Conservation (phyloP, 1,284 basidiomycete genomes). For the Trichosporon sp. region DNA sequence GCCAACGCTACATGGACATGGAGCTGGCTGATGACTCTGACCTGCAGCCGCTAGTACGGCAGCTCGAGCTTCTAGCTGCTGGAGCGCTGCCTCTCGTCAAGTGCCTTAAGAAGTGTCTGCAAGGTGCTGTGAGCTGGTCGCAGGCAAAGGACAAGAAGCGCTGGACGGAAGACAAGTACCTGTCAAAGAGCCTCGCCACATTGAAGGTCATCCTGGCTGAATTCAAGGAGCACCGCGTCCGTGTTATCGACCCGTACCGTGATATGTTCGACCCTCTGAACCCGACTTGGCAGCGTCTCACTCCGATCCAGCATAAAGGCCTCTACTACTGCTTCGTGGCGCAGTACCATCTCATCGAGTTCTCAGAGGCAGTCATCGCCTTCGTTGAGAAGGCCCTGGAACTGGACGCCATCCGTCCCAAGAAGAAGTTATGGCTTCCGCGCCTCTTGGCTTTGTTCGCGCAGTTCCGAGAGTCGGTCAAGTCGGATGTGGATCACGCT, state of each 20-base stretch:
- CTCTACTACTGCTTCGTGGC: conserved; percentile 64
- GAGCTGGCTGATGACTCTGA: conserved; percentile 51
- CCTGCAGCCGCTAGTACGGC: conserved; percentile 54
- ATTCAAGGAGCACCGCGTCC: conserved; percentile 51
- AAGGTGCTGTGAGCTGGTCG: conserved; percentile 28
- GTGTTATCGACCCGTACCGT: conserved; percentile 65
- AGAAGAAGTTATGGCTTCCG: conserved; percentile 64
- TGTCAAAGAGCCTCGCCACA: background rate
- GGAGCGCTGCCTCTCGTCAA: conserved; percentile 56
- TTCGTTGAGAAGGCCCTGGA: conserved; percentile 56
- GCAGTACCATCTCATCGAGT: conserved; percentile 63
- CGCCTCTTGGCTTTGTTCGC: conserved; percentile 42
- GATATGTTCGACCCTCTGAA: conserved; percentile 55
- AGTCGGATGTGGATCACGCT: background rate
- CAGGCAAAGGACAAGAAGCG: conserved; percentile 6
- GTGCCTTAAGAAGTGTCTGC: conserved; percentile 27
- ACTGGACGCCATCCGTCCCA: conserved; percentile 56
- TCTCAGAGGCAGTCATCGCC: conserved; percentile 51
- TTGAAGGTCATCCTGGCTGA: conserved; percentile 44
- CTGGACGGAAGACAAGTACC: background rate
- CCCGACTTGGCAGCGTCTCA: conserved; percentile 1
- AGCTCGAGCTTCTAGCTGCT: conserved; percentile 55
- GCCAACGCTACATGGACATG: conserved; percentile 67
- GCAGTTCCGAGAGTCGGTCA: conserved; percentile 19
- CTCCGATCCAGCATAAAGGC: conserved; percentile 43